phyloP scores from a whole-genome alignment of 441 rosid genomes.

The Lepidium campestre region DNA sequence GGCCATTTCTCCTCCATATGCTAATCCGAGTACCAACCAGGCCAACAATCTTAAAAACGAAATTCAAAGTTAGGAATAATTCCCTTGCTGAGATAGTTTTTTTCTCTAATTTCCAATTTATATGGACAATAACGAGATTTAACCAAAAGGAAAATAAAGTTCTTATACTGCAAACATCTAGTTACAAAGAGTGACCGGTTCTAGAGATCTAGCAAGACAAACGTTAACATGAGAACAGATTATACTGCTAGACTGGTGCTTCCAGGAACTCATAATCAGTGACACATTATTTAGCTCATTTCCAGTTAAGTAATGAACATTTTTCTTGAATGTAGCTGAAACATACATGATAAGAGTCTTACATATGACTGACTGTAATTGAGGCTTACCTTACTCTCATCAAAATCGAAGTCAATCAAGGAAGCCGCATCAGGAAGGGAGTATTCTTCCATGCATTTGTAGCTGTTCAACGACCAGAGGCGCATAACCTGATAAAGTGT shows the following conservation, averaged over 20 bases:
- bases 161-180: background rate
- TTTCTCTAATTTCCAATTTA: background rate
- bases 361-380: background rate
- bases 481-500: conserved; percentile 63
- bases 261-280: background rate
- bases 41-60: conserved; percentile 61
- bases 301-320: background rate
- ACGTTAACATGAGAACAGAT: background rate
- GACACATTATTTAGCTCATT: background rate
- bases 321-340: background rate
- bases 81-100: background rate
- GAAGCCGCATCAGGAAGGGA: conserved; percentile 46
- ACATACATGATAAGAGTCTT: background rate
- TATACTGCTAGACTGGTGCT: background rate
- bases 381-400: conserved; percentile 79
- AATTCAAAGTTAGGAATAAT: background rate
- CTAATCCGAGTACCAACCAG: conserved; percentile 68
- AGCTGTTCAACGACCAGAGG: conserved; percentile 70
- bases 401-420: conserved; percentile 81
- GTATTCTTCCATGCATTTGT: conserved; percentile 67
- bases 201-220: background rate
- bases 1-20: conserved; percentile 81
- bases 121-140: background rate
- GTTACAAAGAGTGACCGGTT: background rate
- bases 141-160: background rate